Evolutionary conservation across 2,329 filamentous ascomycete species (phyloP), one percentile per base, ranked within the genome.

Genomic region (Aspergillus nomiae): DNA sequence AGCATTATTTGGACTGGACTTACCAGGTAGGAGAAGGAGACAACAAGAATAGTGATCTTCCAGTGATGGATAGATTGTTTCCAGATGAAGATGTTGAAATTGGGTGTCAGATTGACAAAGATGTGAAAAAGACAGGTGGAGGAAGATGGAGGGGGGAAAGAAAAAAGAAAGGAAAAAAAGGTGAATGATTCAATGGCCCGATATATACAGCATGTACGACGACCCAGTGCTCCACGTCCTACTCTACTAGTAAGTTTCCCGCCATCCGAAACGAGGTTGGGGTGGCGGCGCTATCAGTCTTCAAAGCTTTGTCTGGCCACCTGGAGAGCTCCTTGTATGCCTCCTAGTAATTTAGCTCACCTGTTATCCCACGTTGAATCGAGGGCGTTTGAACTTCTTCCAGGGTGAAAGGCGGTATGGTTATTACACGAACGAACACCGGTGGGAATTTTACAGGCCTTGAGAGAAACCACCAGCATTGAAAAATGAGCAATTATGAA

Each of bases 241-340:
- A 46, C n/a, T 46, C 14, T 43, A 43, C 41, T 43, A 43, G 41
- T 55, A 55, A 38, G 11, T 55, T 55, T 55, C 32, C 51, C 56
- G 57, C 60, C 59, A 30, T 55, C 56, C 62, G 45, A 62, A 63
- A 59, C 45, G 62, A 65, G 64, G 61, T 67, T 63, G 56, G 55
- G 60, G 67, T 69, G 67, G 67, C 63, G 67, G 55, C 67, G 64
- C 67, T 69, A 68, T 69, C 62, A 60, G 51, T 46, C 43, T 43
- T 63, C 57, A 63, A 65, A 67, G 63, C 66, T 68, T 61, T 65
- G 51, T 58, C 57, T 59, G 55, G 61, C 56, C 61, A 57, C 59
- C 50, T 46, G 32, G 38, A 32, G 30, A 56, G 61, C 61, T 56
- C 56, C 58, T 57, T 53, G 26, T 63, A 57, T 53, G 56, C 46